phyloP scores from a whole-genome alignment of 2,329 filamentous ascomycete species.

The Calonectria hongkongensis region DNA sequence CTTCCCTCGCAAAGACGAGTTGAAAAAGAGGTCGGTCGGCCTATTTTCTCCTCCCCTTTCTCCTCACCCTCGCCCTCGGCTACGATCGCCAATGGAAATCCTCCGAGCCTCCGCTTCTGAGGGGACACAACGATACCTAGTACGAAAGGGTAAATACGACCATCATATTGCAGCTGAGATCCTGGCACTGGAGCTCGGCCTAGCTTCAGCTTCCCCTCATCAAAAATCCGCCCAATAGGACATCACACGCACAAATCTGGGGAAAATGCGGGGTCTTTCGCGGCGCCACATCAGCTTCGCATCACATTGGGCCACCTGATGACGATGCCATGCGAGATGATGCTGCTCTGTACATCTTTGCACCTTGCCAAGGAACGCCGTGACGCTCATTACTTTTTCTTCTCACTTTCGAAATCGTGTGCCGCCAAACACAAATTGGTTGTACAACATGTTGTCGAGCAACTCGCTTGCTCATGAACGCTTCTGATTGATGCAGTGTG shows the following conservation, averaged over 20 bases:
- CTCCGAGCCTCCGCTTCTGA: conserved; percentile 39
- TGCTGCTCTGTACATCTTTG: no score
- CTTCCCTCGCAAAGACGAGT: no score
- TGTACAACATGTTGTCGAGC: conserved; percentile 1
- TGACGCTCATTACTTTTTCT: no score
- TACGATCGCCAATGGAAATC: conserved; percentile 46
- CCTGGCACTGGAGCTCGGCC: conserved; percentile 9
- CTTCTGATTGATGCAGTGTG: conserved; percentile 40
- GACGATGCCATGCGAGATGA: background rate
- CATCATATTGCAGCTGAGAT: background rate
- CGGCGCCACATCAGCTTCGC: background rate
- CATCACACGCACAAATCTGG: conserved; percentile 46
- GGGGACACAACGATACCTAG: background rate
- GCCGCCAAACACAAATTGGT: background rate
- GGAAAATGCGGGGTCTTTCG: conserved; percentile 53
- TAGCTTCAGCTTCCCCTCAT: conserved; percentile 45
- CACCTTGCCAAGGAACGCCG: background rate
- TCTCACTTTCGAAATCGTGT: no score
- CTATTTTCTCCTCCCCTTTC: background rate
- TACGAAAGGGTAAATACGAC: conserved; percentile 19
- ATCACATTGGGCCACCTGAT: conserved; percentile 10
- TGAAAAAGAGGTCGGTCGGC: background rate
- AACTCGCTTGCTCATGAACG: conserved; percentile 29
- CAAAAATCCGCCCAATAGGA: conserved; percentile 45
- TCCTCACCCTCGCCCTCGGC: conserved; percentile 44